Percentiles rank a stretch among this genome's conserved stretches.
phyloP scores from a whole-genome alignment of 2,329 filamentous ascomycete genomes.

The Aspergillus pseudoglaucus region DNA sequence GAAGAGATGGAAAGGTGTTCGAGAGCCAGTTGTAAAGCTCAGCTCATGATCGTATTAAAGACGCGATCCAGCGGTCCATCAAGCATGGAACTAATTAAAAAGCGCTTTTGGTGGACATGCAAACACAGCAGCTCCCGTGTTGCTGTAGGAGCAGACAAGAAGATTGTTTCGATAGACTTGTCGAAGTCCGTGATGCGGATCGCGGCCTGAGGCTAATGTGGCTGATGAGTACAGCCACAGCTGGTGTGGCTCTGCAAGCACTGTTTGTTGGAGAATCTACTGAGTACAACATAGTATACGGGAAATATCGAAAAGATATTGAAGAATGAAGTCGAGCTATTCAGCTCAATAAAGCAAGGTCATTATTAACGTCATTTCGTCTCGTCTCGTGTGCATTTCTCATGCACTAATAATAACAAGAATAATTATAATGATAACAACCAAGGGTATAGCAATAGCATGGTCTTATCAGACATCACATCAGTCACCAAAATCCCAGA shows the following conservation, averaged over 20 bases:
- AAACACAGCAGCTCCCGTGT: constrained; percentile 6
- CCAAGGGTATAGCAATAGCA: constrained; percentile 2
- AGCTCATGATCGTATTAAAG: constrained; percentile 23
- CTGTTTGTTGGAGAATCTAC: no score
- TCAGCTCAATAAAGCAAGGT: background rate
- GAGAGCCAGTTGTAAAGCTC: constrained; percentile 10
- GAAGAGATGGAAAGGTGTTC: constrained; percentile 5
- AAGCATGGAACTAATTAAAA: constrained; percentile 7
- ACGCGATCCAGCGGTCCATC: constrained; percentile 2
- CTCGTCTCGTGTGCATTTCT: constrained; percentile 10
- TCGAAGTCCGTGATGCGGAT: constrained; percentile 1
- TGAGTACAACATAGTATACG: no score
- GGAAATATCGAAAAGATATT: background rate
- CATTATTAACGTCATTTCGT: background rate
- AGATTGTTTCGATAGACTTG: constrained; percentile 4
- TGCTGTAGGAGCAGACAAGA: constrained; percentile 6
- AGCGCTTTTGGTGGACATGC: constrained; percentile 2
- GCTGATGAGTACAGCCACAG: constrained; percentile 18
- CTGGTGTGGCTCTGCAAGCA: background rate
- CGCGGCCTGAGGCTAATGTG: constrained; percentile 7
- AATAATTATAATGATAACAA: background rate
- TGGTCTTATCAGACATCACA: constrained; percentile 1
- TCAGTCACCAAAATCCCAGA: constrained; percentile 12
- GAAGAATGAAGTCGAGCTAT: background rate
- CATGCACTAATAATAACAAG: background rate